phyloP scores from a whole-genome alignment of 495 filamentous ascomycete genomes.

The Thermothielavioides terrestris region DNA sequence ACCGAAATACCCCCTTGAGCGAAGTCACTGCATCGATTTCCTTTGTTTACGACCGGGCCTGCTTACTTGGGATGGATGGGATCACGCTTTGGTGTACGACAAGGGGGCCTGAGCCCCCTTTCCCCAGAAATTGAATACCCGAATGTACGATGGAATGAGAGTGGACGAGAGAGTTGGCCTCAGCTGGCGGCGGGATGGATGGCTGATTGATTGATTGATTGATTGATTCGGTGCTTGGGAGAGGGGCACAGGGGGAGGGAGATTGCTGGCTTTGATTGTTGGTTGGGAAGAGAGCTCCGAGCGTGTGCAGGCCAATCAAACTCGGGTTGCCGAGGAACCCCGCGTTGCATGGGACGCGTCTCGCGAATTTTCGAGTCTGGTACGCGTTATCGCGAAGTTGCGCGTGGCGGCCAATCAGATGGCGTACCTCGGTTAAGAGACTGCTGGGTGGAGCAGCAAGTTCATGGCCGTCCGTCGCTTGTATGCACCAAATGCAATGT shows the following conservation, averaged over 20 bases:
- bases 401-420: conserved; percentile 5
- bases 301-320: conserved; percentile 6
- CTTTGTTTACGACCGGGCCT: conserved; percentile 3
- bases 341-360: conserved; percentile 1
- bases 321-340: conserved; percentile 8
- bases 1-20: neutral
- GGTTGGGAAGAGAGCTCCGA: neutral
- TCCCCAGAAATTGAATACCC: neutral
- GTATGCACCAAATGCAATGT: too few species aligned
- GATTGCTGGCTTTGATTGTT: conserved; percentile 1
- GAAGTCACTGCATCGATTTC: neutral
- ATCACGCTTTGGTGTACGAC: neutral
- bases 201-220: neutral
- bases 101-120: too few species aligned
- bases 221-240: neutral
- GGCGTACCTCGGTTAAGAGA: neutral
- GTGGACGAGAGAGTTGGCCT: neutral
- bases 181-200: neutral
- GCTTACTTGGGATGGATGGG: neutral
- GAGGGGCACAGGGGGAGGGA: neutral
- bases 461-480: too few species aligned
- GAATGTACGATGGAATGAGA: neutral
- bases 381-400: conserved; percentile 8
- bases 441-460: neutral
- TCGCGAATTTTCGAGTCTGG: conserved; percentile 19